Conservation (phyloP, 1,284 basidiomycete genomes). For the Cystobasidiaceae sp. region DNA sequence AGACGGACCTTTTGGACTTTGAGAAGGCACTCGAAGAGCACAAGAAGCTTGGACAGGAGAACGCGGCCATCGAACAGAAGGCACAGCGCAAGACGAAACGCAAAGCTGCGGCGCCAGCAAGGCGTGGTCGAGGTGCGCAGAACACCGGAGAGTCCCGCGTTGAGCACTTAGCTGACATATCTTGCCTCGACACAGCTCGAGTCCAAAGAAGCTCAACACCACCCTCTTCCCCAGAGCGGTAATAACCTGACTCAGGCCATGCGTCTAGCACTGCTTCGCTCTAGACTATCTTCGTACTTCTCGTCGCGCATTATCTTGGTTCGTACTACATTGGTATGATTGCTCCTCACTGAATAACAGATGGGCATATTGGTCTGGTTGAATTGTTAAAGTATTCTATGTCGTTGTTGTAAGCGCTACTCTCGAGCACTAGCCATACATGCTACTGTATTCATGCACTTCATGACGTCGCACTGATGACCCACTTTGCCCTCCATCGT, state of each 20-base stretch:
- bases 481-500: too few species aligned
- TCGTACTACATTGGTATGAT: too few species aligned
- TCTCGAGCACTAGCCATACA: too few species aligned
- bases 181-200: not conserved
- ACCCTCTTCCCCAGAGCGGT: slow-evolving; percentile 27
- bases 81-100: slow-evolving; percentile 20
- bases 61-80: slow-evolving; percentile 66
- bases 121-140: not conserved
- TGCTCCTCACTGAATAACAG: too few species aligned
- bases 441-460: too few species aligned
- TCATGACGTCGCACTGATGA: too few species aligned
- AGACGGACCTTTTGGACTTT: slow-evolving; percentile 82
- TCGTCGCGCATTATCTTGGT: too few species aligned
- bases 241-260: not conserved
- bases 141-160: too few species aligned
- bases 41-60: slow-evolving; percentile 78
- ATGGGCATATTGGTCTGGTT: too few species aligned
- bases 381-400: too few species aligned
- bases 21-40: slow-evolving; percentile 70
- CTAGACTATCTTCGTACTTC: not conserved
- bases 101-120: slow-evolving; percentile 13
- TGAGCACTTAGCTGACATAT: not conserved
- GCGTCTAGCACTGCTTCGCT: not conserved
- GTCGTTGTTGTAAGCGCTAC: too few species aligned
- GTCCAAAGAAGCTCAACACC: slow-evolving; percentile 10